Conservation (phyloP, 495 filamentous ascomycete species). For the Podospora pseudopauciseta region DNA sequence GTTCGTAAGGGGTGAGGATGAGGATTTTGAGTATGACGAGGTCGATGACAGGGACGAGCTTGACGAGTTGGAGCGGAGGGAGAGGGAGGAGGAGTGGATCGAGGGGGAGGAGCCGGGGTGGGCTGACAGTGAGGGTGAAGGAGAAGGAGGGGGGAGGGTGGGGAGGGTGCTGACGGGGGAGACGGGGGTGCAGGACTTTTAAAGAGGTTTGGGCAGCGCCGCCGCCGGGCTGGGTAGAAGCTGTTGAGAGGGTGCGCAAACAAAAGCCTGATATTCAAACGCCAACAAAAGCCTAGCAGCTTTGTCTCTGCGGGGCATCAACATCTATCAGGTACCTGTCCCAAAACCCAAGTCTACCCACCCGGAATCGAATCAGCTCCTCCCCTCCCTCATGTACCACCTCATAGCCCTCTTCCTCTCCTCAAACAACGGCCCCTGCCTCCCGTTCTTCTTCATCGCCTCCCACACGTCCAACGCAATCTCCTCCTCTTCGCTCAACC, state of each 20-base stretch:
- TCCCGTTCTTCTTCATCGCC: neutral
- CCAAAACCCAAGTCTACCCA: too few species aligned
- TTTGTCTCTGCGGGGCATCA: too few species aligned
- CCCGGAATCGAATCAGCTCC: neutral
- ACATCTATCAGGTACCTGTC: too few species aligned
- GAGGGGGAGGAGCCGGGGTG: constrained; percentile 70
- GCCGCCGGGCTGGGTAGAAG: too few species aligned
- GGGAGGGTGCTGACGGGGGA: constrained; percentile 54
- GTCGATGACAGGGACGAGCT: constrained; percentile 69
- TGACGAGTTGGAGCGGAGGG: constrained; percentile 60
- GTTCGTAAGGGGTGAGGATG: constrained; percentile 67
- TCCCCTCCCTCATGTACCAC: neutral
- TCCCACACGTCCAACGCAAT: neutral
- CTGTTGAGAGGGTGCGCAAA: too few species aligned
- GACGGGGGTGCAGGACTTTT: constrained; percentile 82
- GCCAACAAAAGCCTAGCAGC: too few species aligned
- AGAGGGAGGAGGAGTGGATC: constrained; percentile 66
- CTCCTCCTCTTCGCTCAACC: neutral
- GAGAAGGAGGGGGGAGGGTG: constrained; percentile 49
- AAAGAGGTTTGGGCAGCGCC: constrained; percentile 7
- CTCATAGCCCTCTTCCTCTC: neutral
- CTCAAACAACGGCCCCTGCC: neutral
- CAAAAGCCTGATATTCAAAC: too few species aligned
- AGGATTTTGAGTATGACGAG: constrained; percentile 67
- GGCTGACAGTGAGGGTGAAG: constrained; percentile 48